phyloP scores from a whole-genome alignment of 108 stramenopile genomes.

The Fragilariopsis cylindrus region DNA sequence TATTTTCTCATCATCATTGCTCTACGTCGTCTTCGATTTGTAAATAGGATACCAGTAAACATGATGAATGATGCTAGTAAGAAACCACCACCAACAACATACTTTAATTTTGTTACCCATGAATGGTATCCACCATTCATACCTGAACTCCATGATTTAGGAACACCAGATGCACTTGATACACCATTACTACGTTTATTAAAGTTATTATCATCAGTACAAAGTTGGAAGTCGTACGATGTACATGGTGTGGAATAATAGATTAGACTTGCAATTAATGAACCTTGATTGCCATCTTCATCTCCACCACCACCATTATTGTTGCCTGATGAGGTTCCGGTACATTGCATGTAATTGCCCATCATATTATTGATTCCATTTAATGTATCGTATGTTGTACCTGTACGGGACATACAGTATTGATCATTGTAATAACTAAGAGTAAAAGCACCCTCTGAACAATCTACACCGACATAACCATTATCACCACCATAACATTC shows the following conservation, averaged over 20 bases:
- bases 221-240: slow-evolving; percentile 51
- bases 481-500: slow-evolving; percentile 59
- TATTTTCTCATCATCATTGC: slow-evolving; percentile 89
- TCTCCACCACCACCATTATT: slow-evolving; percentile 30
- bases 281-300: slow-evolving; percentile 26
- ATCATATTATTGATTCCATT: slow-evolving; percentile 61
- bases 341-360: slow-evolving; percentile 46
- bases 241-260: slow-evolving; percentile 61
- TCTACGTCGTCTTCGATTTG: slow-evolving; percentile 79
- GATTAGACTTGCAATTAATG: slow-evolving; percentile 52
- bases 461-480: slow-evolving; percentile 70
- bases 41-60: slow-evolving; percentile 89
- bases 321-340: background rate
- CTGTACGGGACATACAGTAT: slow-evolving; percentile 66
- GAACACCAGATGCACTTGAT: slow-evolving; percentile 7
- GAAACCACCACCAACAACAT: slow-evolving; percentile 75
- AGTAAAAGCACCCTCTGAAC: slow-evolving; percentile 63
- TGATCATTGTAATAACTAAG: slow-evolving; percentile 72
- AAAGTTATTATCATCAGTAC: slow-evolving; percentile 40
- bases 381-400: slow-evolving; percentile 54
- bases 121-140: slow-evolving; percentile 49
- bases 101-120: slow-evolving; percentile 78
- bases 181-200: slow-evolving; percentile 20
- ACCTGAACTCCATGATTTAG: slow-evolving; percentile 26
- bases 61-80: slow-evolving; percentile 79